Percentiles rank a stretch among this genome's conserved stretches.
phyloP scores from a whole-genome alignment of 2,329 filamentous ascomycete genomes.

The Blumeriella jaapii region DNA sequence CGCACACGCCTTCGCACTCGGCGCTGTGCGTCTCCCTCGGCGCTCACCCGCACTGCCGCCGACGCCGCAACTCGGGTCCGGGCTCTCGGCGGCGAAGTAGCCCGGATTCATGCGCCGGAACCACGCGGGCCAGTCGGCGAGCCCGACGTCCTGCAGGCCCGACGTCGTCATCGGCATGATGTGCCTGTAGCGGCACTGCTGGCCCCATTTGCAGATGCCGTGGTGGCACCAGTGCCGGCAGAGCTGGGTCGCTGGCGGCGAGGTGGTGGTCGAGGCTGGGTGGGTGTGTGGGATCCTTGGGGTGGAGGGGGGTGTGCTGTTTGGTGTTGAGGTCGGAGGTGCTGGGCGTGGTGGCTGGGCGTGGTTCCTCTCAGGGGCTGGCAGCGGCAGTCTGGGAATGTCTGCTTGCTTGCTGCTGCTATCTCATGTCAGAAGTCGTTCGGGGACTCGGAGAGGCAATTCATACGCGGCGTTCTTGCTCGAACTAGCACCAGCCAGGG shows the following conservation, averaged over 20 bases:
- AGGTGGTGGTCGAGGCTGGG: not conserved
- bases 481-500: not conserved
- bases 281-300: not conserved
- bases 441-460: too few relatives aligned
- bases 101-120: constrained; percentile 23
- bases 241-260: constrained; percentile 6
- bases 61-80: not conserved
- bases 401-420: not conserved
- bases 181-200: constrained; percentile 34
- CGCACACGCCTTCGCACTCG: not conserved
- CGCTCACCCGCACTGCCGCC: not conserved
- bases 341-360: not conserved
- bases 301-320: constrained; percentile 1
- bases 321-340: constrained; percentile 2
- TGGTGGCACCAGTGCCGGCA: constrained; percentile 39
- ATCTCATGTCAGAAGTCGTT: too few relatives aligned
- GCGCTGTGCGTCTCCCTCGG: not conserved
- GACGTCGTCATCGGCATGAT: constrained; percentile 34
- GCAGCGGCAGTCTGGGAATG: not conserved
- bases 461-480: too few relatives aligned
- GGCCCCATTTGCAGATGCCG: constrained; percentile 36
- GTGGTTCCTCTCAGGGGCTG: not conserved
- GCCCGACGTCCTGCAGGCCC: constrained; percentile 33
- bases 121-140: constrained; percentile 34
- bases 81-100: constrained; percentile 12